These are phyloP conservation scores for Ilex paraguariensis DNA, from an alignment of 305 asterid species.

Conservation along the genomic window DNA sequence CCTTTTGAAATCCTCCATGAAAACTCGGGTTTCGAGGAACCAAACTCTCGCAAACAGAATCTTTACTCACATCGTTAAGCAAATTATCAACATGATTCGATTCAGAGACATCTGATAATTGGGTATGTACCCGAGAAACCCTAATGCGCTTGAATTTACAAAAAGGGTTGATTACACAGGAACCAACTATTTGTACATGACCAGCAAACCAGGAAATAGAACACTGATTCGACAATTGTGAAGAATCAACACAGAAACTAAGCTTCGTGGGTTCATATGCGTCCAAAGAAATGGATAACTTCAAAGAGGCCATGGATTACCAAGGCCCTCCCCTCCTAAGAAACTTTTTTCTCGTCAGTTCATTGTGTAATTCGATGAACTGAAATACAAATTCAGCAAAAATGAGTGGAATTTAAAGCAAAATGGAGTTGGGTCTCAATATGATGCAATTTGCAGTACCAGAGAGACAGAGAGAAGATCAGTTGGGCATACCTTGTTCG, in stretches of 20 bases:
- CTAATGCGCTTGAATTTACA: constrained; percentile 39
- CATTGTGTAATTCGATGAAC: neutral
- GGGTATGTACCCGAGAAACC: constrained; percentile 50
- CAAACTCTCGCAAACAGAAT: constrained; percentile 31
- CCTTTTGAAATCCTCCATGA: constrained; percentile 21
- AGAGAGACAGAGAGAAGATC: neutral
- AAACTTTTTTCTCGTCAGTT: constrained; percentile 10
- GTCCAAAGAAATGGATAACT: constrained; percentile 39
- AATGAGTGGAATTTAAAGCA: neutral
- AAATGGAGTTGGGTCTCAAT: neutral
- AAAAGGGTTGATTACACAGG: constrained; percentile 37
- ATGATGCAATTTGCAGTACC: neutral
- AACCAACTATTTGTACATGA: constrained; percentile 33
- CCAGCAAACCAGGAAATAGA: constrained; percentile 41
- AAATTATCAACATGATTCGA: constrained; percentile 20
- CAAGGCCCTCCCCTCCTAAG: constrained; percentile 23
- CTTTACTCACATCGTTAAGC: constrained; percentile 15
- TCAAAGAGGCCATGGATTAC: constrained; percentile 57
- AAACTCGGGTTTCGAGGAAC: constrained; percentile 22
- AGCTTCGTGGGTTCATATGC: constrained; percentile 38
- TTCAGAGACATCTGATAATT: constrained; percentile 27
- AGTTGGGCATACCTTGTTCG: constrained; percentile 6
- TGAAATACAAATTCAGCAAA: constrained; percentile 4
- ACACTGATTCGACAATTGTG: constrained; percentile 25
- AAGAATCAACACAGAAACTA: constrained; percentile 23